Evolutionary conservation across 2,329 filamentous ascomycete genomes (phyloP).

Genomic region (Diaporthe capsici): DNA sequence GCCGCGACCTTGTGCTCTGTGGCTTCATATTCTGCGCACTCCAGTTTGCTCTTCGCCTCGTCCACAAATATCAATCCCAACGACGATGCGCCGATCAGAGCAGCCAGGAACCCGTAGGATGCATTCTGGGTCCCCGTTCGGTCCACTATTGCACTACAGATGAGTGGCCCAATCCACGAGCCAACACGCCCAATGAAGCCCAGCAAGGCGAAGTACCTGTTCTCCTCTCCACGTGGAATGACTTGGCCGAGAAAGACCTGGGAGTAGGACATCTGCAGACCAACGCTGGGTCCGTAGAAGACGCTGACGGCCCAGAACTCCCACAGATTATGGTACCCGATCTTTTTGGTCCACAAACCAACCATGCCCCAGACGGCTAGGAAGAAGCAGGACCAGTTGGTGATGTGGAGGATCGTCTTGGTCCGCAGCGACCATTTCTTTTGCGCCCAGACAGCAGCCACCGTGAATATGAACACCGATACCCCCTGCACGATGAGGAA

Average conservation of each 20-base stretch:
- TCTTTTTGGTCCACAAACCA: constrained; percentile 23
- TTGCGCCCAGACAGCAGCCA: constrained; percentile 4
- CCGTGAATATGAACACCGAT: constrained; percentile 3
- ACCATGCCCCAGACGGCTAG: constrained; percentile 17
- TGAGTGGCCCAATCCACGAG: constrained; percentile 15
- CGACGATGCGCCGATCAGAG: constrained; percentile 12
- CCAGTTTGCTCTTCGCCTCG: constrained; percentile 1
- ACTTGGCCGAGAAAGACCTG: constrained; percentile 25
- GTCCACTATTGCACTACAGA: constrained; percentile 24
- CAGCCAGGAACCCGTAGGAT: constrained; percentile 12
- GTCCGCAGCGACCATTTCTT: constrained; percentile 1
- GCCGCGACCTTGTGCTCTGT: background rate
- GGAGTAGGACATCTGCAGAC: constrained; percentile 9
- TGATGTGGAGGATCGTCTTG: constrained; percentile 9
- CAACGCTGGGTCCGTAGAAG: background rate
- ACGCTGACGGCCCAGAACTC: constrained; percentile 26
- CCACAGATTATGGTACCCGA: constrained; percentile 32
- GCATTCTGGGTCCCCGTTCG: constrained; percentile 7
- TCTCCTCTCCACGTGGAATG: constrained; percentile 15
- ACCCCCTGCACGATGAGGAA: constrained; percentile 26
- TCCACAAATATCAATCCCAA: constrained; percentile 16
- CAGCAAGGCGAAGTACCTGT: constrained; percentile 19
- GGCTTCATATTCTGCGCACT: background rate
- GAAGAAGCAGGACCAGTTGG: constrained; percentile 1
- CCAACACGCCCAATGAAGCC: background rate